Base-by-base conservation (phyloP, 345 rosid species). In the Arabis hirsuta region DNA sequence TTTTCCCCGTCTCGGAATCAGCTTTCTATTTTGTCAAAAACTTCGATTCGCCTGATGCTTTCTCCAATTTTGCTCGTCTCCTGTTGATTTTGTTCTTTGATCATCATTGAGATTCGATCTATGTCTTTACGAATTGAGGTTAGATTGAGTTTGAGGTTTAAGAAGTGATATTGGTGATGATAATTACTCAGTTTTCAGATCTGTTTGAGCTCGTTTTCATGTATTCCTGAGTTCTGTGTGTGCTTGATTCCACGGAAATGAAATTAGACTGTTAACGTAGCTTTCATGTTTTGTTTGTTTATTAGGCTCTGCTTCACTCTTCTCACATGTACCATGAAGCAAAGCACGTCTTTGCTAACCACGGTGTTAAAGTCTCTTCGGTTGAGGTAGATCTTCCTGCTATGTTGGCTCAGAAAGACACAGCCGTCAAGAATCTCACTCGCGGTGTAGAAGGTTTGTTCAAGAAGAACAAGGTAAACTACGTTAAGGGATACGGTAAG, bases 281-380 rank as follows among this genome's bases (percentile, higher is more conserved):
- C 52, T 14, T 32, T 12, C 54, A 10, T 1, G 20, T 39, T 31
- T 39, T 22, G 19, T 10, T 29, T 47, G 48, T 12, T 24, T 32
- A 57, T 16, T 82, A 96, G 99, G 99, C 99, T 1, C 92, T 96
- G 69, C 96, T 96, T 78, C 99, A 96, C 86, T 96, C 99, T 5
- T 92, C 99, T 45, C 99, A 96, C 82, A 96, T 92, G 97, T 96
- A 76, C 77, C 97, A 92, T 65, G 96, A 96, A 83, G 99, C 99
- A 46, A 70, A 67, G 68, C 98, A 96, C 73, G 82, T 96, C 39
- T 96, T 96, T 13, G 86, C 98, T 32, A 67, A 41, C 67, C 99
- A 92, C 24, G 99, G 99, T 20, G 97, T 96, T 62, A 92, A 87
- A 80, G 72, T 92, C 43, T 82, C 99, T 36, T 86, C 92, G 24